Percentiles rank a stretch among this genome's conserved stretches.
These are phyloP conservation scores for Chlorella sp. DNA, from an alignment of 139 green algal genomes.

Conservation along the genomic window DNA sequence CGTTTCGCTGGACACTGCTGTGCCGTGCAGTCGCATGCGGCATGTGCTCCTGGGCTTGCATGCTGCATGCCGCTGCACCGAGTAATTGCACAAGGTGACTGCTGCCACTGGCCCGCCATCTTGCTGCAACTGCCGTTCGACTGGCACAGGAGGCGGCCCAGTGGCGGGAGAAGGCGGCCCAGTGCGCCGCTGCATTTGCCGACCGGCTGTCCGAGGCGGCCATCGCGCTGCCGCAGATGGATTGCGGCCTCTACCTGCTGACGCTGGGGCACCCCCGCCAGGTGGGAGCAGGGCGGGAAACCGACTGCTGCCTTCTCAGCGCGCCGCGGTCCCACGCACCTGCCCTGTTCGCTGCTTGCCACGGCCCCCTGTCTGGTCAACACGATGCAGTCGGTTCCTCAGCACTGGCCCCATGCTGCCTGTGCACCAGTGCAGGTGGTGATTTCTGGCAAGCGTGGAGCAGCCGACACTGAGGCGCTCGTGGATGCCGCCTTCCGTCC, in stretches of 20 bases:
- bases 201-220: constrained; percentile 60
- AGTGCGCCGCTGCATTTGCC: constrained; percentile 54
- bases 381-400: no score
- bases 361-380: not conserved
- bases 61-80: no score
- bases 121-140: not conserved
- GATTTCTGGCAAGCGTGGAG: constrained; percentile 47
- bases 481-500: constrained; percentile 64
- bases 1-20: not conserved
- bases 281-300: constrained; percentile 31
- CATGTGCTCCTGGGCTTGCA: no score
- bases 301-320: not conserved
- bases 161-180: constrained; percentile 16
- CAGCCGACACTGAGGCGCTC: constrained; percentile 56
- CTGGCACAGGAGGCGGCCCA: not conserved
- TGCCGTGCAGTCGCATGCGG: no score
- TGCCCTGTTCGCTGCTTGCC: not conserved
- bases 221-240: constrained; percentile 83
- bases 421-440: constrained; percentile 59
- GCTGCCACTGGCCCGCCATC: not conserved
- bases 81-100: no score
- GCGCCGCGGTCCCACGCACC: not conserved
- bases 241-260: constrained; percentile 60
- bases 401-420: not conserved
- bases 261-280: constrained; percentile 57